These are phyloP conservation scores for Pelargonium cotyledonis DNA, from an alignment of 441 rosid species.

Conservation along the genomic window DNA sequence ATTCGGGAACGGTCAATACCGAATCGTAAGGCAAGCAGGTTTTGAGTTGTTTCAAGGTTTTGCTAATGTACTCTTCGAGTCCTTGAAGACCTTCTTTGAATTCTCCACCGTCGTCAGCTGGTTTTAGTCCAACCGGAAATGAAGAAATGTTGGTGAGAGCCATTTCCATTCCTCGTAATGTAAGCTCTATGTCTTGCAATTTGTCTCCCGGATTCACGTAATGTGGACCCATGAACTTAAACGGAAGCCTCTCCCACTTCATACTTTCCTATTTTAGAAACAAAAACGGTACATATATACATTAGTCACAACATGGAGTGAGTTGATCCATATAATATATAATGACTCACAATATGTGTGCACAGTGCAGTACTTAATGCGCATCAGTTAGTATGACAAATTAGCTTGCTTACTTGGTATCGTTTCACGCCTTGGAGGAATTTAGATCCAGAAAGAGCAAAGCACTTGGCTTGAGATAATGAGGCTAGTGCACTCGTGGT, in stretches of 20 bases:
- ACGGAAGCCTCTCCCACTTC: slow-evolving; percentile 67
- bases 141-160: slow-evolving; percentile 37
- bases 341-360: not conserved
- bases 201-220: slow-evolving; percentile 35
- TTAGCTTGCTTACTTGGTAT: slow-evolving; percentile 45
- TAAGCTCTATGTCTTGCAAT: slow-evolving; percentile 46
- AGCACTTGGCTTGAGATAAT: slow-evolving; percentile 49
- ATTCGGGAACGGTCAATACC: slow-evolving; percentile 43
- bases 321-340: too few species aligned
- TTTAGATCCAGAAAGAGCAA: slow-evolving; percentile 35
- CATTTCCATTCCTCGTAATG: slow-evolving; percentile 74
- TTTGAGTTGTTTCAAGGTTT: slow-evolving; percentile 34
- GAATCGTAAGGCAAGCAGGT: slow-evolving; percentile 25
- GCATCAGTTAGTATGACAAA: too few species aligned
- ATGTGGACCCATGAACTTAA: slow-evolving; percentile 33
- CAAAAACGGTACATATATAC: not conserved
- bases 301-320: too few species aligned
- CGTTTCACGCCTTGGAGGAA: slow-evolving; percentile 43
- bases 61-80: slow-evolving; percentile 40
- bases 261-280: slow-evolving; percentile 49
- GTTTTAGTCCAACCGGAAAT: slow-evolving; percentile 29
- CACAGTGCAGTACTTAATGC: not conserved
- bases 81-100: slow-evolving; percentile 32
- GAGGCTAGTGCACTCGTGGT: slow-evolving; percentile 36
- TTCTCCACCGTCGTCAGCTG: slow-evolving; percentile 20